phyloP scores from a whole-genome alignment of 2,329 filamentous ascomycete genomes.

The Colletotrichum scovillei region DNA sequence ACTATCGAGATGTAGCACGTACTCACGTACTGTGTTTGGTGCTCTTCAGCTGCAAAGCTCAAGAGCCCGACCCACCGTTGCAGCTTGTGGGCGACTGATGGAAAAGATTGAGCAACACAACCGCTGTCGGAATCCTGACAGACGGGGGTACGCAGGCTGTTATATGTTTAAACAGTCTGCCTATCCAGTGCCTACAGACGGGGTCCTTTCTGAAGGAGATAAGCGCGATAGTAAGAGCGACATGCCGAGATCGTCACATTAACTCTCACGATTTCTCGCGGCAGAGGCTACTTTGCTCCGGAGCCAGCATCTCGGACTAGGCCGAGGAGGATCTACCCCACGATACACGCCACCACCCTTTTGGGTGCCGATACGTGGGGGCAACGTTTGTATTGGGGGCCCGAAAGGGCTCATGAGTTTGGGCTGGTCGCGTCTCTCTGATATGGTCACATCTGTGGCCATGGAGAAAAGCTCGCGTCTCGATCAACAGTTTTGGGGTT shows the following conservation, averaged over 20 bases:
- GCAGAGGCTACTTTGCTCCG: conserved; percentile 64
- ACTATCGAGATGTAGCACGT: background rate
- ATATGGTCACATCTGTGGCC: conserved; percentile 43
- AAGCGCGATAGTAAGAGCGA: conserved; percentile 68
- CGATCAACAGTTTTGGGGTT: conserved; percentile 40
- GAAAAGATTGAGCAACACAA: conserved; percentile 34
- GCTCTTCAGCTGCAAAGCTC: background rate
- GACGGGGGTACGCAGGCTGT: conserved; percentile 12
- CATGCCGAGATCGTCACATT: conserved; percentile 42
- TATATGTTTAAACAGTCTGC: background rate
- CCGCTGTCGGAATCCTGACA: conserved; percentile 32
- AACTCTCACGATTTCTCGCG: conserved; percentile 38
- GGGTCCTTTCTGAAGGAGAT: conserved; percentile 67
- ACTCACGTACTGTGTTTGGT: background rate
- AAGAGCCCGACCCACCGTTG: background rate
- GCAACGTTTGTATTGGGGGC: conserved; percentile 37
- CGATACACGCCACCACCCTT: conserved; percentile 41
- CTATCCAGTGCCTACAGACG: conserved; percentile 44
- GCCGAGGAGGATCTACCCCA: conserved; percentile 58
- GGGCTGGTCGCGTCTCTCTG: conserved; percentile 64
- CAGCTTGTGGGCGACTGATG: conserved; percentile 20
- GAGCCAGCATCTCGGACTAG: conserved; percentile 68
- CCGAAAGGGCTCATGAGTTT: conserved; percentile 43
- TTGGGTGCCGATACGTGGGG: conserved; percentile 37
- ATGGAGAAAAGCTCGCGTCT: conserved; percentile 49